Conservation (phyloP, 108 stramenopile genomes). For the Epithemia pelagica region DNA sequence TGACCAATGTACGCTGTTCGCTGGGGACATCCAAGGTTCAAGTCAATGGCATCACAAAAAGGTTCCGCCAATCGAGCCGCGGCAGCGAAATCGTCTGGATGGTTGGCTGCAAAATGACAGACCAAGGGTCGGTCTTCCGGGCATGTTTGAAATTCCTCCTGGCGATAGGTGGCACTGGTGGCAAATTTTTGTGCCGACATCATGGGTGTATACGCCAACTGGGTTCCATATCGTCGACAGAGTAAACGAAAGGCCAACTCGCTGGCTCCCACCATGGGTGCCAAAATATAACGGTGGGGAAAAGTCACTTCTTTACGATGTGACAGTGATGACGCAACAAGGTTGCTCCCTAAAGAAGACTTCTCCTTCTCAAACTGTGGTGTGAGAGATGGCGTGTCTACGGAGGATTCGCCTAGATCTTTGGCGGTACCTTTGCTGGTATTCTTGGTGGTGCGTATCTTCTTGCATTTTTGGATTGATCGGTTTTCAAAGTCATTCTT, state of each 20-base stretch:
- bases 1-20: constrained; percentile 88
- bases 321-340: no score
- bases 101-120: constrained; percentile 84
- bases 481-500: no score
- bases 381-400: no score
- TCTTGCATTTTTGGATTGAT: no score
- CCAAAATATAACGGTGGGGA: constrained; percentile 52
- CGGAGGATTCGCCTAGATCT: no score
- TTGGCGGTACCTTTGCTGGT: no score
- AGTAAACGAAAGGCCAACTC: constrained; percentile 87
- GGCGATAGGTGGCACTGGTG: constrained; percentile 36
- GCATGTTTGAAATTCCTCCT: constrained; percentile 70
- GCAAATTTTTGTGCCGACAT: constrained; percentile 77
- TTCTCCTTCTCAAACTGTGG: no score
- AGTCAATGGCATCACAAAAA: constrained; percentile 84
- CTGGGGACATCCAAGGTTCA: constrained; percentile 93
- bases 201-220: constrained; percentile 97
- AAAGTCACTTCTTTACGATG: not conserved
- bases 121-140: constrained; percentile 85
- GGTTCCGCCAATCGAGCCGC: constrained; percentile 42
- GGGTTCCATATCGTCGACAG: constrained; percentile 90
- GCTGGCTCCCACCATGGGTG: constrained; percentile 97
- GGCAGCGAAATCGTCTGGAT: constrained; percentile 55
- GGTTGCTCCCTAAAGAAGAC: no score
- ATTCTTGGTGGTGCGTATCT: no score